Evolutionary conservation across 257 asterid genomes (phyloP), one percentile per base, ranked within the genome.

Genomic region (Solanum acaule): DNA sequence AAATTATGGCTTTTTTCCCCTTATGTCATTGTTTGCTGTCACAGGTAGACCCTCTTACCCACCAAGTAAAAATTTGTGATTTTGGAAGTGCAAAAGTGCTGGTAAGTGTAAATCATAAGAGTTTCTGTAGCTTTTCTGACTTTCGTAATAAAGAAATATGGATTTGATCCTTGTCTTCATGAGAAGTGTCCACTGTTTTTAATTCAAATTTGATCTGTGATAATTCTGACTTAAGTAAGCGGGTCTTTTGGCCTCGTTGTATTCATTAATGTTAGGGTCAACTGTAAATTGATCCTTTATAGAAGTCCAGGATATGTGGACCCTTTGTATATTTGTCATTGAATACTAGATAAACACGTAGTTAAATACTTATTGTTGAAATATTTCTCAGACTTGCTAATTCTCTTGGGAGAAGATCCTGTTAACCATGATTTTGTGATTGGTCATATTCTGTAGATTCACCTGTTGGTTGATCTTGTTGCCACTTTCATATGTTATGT

Each of bases 71-170:
- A 90, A 96, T 97, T 85, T 97, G 99, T 9, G 99, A 97, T 91
- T 96, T 97, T 91, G 99, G 99, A 90, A 96, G 99, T 91, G 99
- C 99, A 38, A 96, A 96, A 93, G 94, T 94, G 87, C 93, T 96
- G 38, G 99, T 97, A 95, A 94, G 98, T 92, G 88, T 38, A 49
- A 82, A 49, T 49, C 10, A 0, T 27, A 10, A 44, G 44, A n/a
- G 70, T 56, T 59, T 34, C 44, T 33, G 67, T 86, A n/a, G 22
- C 46, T 85, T 2, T 70, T 52, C 85, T 78, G 16, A 25, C 2
- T 38, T 68, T 70, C 6, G 63, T 42, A 10, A 4, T 37, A 23
- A 40, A 37, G 49, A 27, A 2, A 0, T 49, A 49, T 29, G 70
- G 18, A 18, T 82, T 8, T 29, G 86, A 10, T 78, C 18, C 61